Evolutionary conservation across 305 asterid species (phyloP).

Genomic region (Plantago lanceolata): DNA sequence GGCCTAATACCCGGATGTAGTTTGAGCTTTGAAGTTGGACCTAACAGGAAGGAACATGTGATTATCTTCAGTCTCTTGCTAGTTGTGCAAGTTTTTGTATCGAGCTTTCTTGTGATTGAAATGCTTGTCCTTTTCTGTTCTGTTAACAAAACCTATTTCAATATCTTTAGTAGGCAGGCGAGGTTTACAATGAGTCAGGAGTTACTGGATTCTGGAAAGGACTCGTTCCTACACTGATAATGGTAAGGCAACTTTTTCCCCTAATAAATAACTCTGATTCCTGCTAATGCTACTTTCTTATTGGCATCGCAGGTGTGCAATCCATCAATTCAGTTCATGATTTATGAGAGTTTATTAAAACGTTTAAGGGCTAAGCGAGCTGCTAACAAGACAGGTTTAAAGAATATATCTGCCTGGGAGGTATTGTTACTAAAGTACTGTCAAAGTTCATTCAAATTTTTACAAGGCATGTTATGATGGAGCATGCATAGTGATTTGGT

Average conservation of each 20-base stretch:
- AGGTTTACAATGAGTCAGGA: slow-evolving; percentile 80
- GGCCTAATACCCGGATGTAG: neutral
- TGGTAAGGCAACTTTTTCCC: slow-evolving; percentile 42
- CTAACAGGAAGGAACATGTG: too few species aligned
- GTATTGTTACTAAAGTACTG: slow-evolving; percentile 31
- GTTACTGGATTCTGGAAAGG: slow-evolving; percentile 91
- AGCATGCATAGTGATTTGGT: slow-evolving; percentile 13
- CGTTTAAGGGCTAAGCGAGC: slow-evolving; percentile 61
- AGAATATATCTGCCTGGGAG: slow-evolving; percentile 60
- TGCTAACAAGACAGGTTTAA: slow-evolving; percentile 38
- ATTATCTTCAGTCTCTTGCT: too few species aligned
- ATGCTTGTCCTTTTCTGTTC: slow-evolving; percentile 9
- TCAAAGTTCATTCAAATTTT: slow-evolving; percentile 12
- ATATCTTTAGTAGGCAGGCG: slow-evolving; percentile 64
- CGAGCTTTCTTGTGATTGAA: neutral
- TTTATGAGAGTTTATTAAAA: slow-evolving; percentile 73
- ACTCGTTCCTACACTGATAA: slow-evolving; percentile 73
- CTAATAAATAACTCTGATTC: slow-evolving; percentile 16
- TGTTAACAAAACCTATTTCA: slow-evolving; percentile 32
- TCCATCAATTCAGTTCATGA: slow-evolving; percentile 96
- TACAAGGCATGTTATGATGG: slow-evolving; percentile 11
- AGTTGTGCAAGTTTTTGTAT: neutral
- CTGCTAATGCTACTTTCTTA: slow-evolving; percentile 23
- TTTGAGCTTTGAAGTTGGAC: too few species aligned
- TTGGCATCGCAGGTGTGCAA: slow-evolving; percentile 66